Base-by-base conservation (phyloP, 108 stramenopile species). In the Parietichytrium sp. region DNA sequence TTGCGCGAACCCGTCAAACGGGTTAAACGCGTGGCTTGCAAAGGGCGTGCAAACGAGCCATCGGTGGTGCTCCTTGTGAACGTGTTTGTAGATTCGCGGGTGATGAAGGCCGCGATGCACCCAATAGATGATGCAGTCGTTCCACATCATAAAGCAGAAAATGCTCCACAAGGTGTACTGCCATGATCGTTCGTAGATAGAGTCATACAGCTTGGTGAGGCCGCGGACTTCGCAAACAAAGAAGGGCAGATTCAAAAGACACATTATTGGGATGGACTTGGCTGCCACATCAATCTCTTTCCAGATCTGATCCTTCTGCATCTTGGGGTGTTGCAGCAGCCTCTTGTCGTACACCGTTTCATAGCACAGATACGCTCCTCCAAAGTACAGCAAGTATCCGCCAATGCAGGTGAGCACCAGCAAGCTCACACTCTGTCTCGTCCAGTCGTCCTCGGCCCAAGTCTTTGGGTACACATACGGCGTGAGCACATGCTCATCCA, bases 101-200 rank as follows among this genome's bases (percentile, higher is more conserved):
- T 82, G 78, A 61, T 82, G 82, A 13, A 82, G 72, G 18, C 25
- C 49, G 33, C 82, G 82, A 51, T 82, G 82, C 54, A 82, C 29
- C 82, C 82, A 82, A 61, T 82, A 82, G 61, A 82, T 42, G 72
- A 81, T 12, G 4, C 26, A 4, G 38, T 82, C 82, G 27, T 81
- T 54, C 31, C 30, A 47, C 38, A 82, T 26, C 4, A 82, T 29
- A 51, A 30, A 82, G 23, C 25, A 42, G 49, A 51, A 26, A n/a
- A 31, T 18, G 4, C 48, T 72, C 61, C 61, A 72, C 38, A 72
- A 10, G 33, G 10, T 72, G 20, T 45, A 72, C 23, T n/a, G 20
- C 20, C 10, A 16, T n/a, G 38, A 23, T 33, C 61, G 61, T 42
- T 72, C 61, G 33, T 72, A 16, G 3, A 72, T 72, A 42, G 36